phyloP scores from a whole-genome alignment of 768 basidiomycete genomes.

The Phanerodontia chrysosporium region DNA sequence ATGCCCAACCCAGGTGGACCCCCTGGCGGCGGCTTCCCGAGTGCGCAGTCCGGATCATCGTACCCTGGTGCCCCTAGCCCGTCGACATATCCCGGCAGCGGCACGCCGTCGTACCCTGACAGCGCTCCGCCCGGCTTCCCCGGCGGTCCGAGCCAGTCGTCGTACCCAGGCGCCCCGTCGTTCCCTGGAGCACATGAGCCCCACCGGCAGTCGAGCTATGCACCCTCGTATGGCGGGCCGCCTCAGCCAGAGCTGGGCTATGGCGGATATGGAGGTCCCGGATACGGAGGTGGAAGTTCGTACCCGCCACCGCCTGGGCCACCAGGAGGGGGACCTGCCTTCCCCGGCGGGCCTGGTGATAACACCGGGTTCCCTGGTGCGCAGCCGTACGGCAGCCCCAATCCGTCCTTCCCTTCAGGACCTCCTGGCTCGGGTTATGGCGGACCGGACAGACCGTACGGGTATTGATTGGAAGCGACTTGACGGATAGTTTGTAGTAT shows the following conservation, averaged over 20 bases:
- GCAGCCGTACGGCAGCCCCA: conserved; percentile 1
- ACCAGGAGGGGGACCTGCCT: conserved; percentile 8
- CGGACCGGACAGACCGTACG: conserved; percentile 7
- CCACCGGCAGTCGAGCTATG: conserved; percentile 5
- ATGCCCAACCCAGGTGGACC: neutral
- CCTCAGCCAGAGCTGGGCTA: conserved; percentile 3
- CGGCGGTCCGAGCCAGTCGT: neutral
- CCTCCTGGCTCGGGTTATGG: conserved; percentile 5
- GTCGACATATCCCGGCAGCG: conserved; percentile 7
- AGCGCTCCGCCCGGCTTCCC: conserved; percentile 1
- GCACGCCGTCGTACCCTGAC: neutral
- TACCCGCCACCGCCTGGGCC: conserved; percentile 7
- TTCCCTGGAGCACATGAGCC: neutral
- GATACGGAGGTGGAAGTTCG: conserved; percentile 2
- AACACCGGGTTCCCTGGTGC: conserved; percentile 11
- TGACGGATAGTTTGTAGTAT: no score
- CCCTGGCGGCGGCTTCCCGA: neutral
- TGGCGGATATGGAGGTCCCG: neutral
- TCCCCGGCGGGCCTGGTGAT: conserved; percentile 15
- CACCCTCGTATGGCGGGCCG: conserved; percentile 4
- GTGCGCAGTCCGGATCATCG: neutral
- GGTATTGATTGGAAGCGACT: conserved; percentile 2
- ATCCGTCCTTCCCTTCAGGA: neutral
- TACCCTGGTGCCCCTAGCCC: neutral
- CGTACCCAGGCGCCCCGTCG: neutral